Conservation (phyloP, 352 stramenopile species). For the Globisporangium middletonii region DNA sequence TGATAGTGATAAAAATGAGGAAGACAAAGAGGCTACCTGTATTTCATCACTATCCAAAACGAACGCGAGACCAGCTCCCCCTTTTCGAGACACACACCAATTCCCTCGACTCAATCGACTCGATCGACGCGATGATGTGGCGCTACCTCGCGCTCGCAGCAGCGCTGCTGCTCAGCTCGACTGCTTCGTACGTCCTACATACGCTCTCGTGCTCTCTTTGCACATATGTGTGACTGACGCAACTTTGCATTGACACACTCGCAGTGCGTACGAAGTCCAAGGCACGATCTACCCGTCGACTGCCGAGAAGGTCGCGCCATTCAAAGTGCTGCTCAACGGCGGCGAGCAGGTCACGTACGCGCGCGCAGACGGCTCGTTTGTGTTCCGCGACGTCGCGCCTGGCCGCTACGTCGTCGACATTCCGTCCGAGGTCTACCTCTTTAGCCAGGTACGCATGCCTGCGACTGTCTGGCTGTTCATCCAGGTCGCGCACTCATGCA, state of each 20-base stretch:
- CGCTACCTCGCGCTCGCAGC: slow-evolving; percentile 25
- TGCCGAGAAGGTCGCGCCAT: slow-evolving; percentile 48
- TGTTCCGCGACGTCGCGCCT: slow-evolving; percentile 63
- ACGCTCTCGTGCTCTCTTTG: neutral
- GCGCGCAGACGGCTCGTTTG: slow-evolving; percentile 55
- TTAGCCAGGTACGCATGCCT: slow-evolving; percentile 40
- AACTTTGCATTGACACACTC: neutral
- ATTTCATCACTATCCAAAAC: neutral
- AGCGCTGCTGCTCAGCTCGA: slow-evolving; percentile 26
- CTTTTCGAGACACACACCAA: neutral
- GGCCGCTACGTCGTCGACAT: slow-evolving; percentile 78
- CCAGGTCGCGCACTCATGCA: too few species aligned
- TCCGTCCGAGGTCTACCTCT: slow-evolving; percentile 55
- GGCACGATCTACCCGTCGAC: slow-evolving; percentile 46
- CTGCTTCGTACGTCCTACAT: slow-evolving; percentile 9
- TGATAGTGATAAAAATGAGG: too few species aligned
- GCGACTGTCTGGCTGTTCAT: too few species aligned
- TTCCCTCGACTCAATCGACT: neutral
- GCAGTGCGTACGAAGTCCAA: slow-evolving; percentile 48
- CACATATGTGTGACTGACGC: neutral
- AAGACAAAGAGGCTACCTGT: too few species aligned
- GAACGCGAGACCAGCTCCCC: neutral
- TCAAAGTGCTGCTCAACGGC: slow-evolving; percentile 67
- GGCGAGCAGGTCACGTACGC: slow-evolving; percentile 67
- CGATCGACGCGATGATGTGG: slow-evolving; percentile 18